Percentiles rank a stretch among this genome's conserved stretches.
Conservation (phyloP, 345 rosid genomes). For the Aquilaria yunnanensis region DNA sequence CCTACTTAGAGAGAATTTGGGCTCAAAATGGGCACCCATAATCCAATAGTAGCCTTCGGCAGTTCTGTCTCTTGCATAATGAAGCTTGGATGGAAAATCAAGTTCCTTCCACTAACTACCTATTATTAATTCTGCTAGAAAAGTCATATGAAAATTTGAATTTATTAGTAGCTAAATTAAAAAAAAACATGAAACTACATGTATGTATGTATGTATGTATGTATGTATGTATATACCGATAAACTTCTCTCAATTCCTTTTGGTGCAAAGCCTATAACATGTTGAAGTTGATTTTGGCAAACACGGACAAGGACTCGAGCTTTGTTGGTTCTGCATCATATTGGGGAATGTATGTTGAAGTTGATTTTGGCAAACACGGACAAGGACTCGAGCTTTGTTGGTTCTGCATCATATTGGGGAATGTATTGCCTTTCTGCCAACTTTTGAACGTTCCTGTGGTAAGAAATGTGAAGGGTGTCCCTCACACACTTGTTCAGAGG, state of each 20-base stretch:
- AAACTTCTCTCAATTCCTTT: conserved; percentile 8
- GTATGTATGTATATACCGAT: conserved; percentile 4
- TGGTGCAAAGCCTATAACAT: conserved; percentile 12
- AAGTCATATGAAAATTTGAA: no score
- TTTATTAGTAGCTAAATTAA: no score
- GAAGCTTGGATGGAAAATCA: conserved; percentile 16
- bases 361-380: no score
- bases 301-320: no score
- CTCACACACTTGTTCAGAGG: not conserved
- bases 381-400: no score
- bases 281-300: conserved; percentile 23
- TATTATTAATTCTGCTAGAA: no score
- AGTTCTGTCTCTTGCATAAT: not conserved
- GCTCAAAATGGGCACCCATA: conserved; percentile 14
- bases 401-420: conserved; percentile 6
- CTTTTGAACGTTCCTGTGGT: conserved; percentile 15
- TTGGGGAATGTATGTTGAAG: conserved; percentile 11
- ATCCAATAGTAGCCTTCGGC: conserved; percentile 5
- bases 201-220: not conserved
- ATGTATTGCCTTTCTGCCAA: conserved; percentile 19
- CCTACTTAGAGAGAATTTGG: conserved; percentile 7
- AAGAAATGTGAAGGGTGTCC: conserved; percentile 16
- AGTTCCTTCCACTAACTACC: conserved; percentile 21
- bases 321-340: conserved; percentile 1
- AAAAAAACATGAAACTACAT: not conserved